Base-by-base conservation (phyloP, 148 eudicot genomes). In the Vaccinium corymbosum region DNA sequence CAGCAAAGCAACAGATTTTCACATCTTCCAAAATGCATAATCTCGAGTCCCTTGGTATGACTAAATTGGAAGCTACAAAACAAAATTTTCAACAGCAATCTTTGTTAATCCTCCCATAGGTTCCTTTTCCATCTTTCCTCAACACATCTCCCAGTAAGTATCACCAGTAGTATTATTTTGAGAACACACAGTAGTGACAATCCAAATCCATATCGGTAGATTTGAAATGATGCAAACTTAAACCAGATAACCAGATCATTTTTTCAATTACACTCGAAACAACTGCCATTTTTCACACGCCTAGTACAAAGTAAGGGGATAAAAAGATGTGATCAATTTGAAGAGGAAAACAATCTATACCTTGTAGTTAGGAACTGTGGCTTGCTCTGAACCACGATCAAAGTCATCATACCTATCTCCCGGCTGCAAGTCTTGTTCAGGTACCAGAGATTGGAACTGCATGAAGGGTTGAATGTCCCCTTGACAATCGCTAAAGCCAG, bases 261-360 rank as follows among this genome's bases (percentile, higher is more conserved):
- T 0, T 52, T 27, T 11, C 38, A 55, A 53, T 29, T 52, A 7
- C 81, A 78, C 6, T 50, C 61, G 14, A 53, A 11, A 52, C 42
- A 29, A 20, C 61, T 55, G 16, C 14, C 35, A 10, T 27, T 38
- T 11, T 61, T 80, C 55, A n/a, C 82, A 38, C 4, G 10, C 38
- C 74, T 68, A 42, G 6, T 3, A 25, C 74, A 10, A 25, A 70
- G 27, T 12, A 70, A 27, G 35, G 74, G 73, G 73, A 4, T 8
- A 35, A 38, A 57, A 0, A 32, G 22, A 53, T 52, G 46, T 14
- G 9, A 70, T 48, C 32, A 49, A 22, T 16, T 48, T 42, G 10
- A 32, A 83, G 75, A 56, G 52, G 7, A 38, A 79, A 3, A 61
- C 57, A 56, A 61, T 25, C 81, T 88, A 94, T 88, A 94, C 95